Evolutionary conservation across 2,329 filamentous ascomycete species (phyloP).

Genomic region (Aureobasidium sp.): DNA sequence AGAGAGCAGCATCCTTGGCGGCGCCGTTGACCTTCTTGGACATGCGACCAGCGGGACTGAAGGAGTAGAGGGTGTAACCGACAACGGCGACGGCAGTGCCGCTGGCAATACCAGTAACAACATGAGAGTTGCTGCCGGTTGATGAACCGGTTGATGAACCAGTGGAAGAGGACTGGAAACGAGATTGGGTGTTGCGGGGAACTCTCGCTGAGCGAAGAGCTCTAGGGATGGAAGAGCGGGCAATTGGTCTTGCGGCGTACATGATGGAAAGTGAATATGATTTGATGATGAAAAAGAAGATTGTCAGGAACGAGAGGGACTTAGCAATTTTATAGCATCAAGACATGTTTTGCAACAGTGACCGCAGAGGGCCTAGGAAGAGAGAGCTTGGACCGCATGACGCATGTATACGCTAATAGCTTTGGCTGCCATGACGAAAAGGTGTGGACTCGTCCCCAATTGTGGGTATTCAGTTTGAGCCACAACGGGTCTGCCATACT

Average conservation of each 20-base stretch:
- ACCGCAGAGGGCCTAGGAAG: neutral
- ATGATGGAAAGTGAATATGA: slow-evolving; percentile 7
- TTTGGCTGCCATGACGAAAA: neutral
- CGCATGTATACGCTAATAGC: slow-evolving; percentile 4
- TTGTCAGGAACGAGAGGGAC: neutral
- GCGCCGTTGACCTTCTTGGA: slow-evolving; percentile 27
- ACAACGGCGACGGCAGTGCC: slow-evolving; percentile 41
- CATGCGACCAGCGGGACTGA: slow-evolving; percentile 36
- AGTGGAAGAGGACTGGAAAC: slow-evolving; percentile 28
- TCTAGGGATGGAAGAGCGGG: slow-evolving; percentile 13
- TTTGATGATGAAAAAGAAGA: neutral
- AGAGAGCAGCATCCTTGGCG: slow-evolving; percentile 50
- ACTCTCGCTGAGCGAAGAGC: slow-evolving; percentile 13
- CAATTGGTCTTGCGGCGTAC: slow-evolving; percentile 15
- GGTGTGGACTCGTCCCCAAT: neutral
- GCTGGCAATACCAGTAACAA: slow-evolving; percentile 45
- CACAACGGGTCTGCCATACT: neutral
- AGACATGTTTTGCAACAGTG: neutral
- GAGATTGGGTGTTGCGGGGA: slow-evolving; percentile 16
- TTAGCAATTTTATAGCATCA: neutral
- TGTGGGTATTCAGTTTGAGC: slow-evolving; percentile 2
- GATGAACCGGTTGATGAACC: slow-evolving; percentile 21
- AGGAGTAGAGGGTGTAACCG: slow-evolving; percentile 49
- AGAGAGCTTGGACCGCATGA: slow-evolving; percentile 6
- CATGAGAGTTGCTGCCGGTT: slow-evolving; percentile 30